Evolutionary conservation across 805 yeast species (phyloP).

Genomic region (Metschnikowia orientalis): DNA sequence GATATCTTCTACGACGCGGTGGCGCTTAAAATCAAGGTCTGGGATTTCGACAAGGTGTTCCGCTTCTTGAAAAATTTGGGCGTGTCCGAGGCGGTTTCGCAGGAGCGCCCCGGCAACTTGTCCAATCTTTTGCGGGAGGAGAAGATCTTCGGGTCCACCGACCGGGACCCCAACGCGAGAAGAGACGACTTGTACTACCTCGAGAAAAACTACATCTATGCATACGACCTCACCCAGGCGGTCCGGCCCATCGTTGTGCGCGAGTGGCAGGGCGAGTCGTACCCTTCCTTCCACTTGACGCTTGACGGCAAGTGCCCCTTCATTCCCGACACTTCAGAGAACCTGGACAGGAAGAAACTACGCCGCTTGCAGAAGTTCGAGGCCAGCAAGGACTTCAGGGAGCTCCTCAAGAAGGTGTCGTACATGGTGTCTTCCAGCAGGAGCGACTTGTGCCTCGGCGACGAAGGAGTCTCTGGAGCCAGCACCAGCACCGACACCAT

Average conservation of each 20-base stretch:
- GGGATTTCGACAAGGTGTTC: constrained; percentile 83
- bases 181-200: constrained; percentile 84
- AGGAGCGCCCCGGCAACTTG: constrained; percentile 21
- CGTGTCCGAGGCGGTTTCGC: constrained; percentile 19
- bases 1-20: constrained; percentile 68
- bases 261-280: constrained; percentile 62
- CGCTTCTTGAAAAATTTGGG: constrained; percentile 68
- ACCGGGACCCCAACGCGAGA: constrained; percentile 79
- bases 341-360: constrained; percentile 37
- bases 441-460: not conserved
- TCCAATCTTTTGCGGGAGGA: constrained; percentile 72
- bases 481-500: constrained; percentile 15
- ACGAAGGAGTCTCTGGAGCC: constrained; percentile 8
- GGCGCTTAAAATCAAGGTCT: constrained; percentile 65
- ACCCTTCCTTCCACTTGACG: constrained; percentile 57
- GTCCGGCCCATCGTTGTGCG: constrained; percentile 77
- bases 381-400: constrained; percentile 41
- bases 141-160: constrained; percentile 79
- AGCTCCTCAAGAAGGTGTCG: constrained; percentile 32
- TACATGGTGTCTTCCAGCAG: constrained; percentile 26
- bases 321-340: constrained; percentile 51
- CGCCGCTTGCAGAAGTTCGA: constrained; percentile 38
- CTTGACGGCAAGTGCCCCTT: constrained; percentile 81
- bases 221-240: constrained; percentile 74
- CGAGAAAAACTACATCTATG: constrained; percentile 62